Conservation (phyloP, 2,329 filamentous ascomycete genomes). For the Penicillium sp. region DNA sequence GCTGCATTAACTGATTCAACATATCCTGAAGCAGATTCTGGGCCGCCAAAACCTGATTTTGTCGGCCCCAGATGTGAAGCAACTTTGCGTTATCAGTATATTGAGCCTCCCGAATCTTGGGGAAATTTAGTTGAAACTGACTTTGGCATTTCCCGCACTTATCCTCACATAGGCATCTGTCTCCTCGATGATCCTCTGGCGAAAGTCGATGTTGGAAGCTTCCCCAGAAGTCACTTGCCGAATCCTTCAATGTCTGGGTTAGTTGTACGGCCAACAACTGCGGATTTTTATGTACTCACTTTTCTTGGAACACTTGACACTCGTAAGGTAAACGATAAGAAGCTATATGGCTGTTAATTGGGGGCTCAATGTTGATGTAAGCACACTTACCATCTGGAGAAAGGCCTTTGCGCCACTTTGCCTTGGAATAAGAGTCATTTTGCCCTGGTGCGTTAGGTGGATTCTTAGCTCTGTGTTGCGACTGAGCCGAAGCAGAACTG, state of each 20-base stretch:
- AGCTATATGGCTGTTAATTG: neutral
- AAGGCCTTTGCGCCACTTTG: slow-evolving; percentile 1
- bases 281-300: neutral
- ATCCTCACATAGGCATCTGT: slow-evolving; percentile 1
- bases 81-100: neutral
- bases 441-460: neutral
- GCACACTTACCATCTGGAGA: neutral
- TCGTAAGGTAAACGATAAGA: slow-evolving; percentile 1
- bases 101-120: neutral
- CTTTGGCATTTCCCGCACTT: neutral
- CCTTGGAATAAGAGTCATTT: neutral
- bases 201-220: neutral
- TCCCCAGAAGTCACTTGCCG: neutral
- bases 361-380: no score
- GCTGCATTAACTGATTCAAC: neutral
- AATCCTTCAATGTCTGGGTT: neutral
- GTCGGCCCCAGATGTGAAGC: slow-evolving; percentile 1
- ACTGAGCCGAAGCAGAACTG: neutral
- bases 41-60: neutral
- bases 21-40: neutral
- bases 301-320: neutral
- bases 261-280: neutral
- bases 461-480: no score
- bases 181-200: neutral
- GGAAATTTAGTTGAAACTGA: neutral